Percentiles rank a stretch among this genome's conserved stretches.
These are phyloP conservation scores for Fibroporia radiculosa DNA, from an alignment of 768 basidiomycete species.

Conservation along the genomic window DNA sequence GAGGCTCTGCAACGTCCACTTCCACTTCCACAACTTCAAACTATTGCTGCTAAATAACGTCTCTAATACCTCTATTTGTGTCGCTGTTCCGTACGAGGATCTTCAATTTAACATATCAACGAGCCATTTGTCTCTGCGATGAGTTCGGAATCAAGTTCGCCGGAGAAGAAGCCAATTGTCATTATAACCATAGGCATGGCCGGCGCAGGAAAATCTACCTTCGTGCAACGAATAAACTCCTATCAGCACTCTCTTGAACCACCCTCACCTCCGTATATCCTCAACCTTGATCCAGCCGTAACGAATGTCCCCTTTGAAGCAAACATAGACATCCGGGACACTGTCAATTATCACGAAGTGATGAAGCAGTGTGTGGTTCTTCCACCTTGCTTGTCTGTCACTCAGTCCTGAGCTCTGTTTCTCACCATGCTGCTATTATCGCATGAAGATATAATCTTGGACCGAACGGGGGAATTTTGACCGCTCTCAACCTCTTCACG, in stretches of 20 bases:
- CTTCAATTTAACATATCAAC: too few species aligned
- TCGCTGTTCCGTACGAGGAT: too few species aligned
- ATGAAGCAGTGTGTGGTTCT: conserved; percentile 91
- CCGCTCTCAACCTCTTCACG: conserved; percentile 94
- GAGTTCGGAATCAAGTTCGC: conserved; percentile 4
- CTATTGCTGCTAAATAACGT: too few species aligned
- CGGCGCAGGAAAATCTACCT: conserved; percentile 95
- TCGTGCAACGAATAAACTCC: conserved; percentile 92
- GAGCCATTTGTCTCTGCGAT: too few species aligned
- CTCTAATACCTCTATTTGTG: too few species aligned
- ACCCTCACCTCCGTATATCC: conserved; percentile 79
- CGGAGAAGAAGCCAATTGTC: conserved; percentile 62
- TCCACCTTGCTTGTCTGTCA: conserved; percentile 13
- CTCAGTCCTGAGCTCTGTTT: neutral
- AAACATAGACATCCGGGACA: conserved; percentile 98
- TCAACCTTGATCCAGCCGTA: conserved; percentile 98
- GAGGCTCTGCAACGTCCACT: too few species aligned
- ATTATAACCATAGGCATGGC: conserved; percentile 96
- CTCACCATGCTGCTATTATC: conserved; percentile 5
- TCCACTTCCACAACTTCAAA: too few species aligned
- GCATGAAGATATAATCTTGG: conserved; percentile 85
- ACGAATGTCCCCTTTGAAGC: conserved; percentile 86
- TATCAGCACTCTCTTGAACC: conserved; percentile 68
- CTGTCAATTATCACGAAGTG: conserved; percentile 94
- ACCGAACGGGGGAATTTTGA: conserved; percentile 96